Conservation (phyloP, 75 land plant species). For the Sequoiadendron giganteum region DNA sequence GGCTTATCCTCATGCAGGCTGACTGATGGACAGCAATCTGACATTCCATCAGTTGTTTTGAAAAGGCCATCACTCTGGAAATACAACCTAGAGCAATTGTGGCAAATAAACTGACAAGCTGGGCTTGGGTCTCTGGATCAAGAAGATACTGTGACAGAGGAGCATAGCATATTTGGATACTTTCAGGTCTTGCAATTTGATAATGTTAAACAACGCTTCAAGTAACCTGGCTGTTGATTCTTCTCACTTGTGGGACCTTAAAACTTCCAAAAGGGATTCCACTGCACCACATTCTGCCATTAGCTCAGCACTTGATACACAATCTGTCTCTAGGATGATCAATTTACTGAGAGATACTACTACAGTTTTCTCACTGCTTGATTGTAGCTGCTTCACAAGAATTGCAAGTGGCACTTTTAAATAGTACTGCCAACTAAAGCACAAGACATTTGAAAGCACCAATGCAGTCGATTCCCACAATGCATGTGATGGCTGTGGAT, state of each 20-base stretch:
- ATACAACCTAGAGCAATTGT: constrained; percentile 88
- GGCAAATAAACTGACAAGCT: constrained; percentile 73
- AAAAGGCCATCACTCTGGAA: constrained; percentile 77
- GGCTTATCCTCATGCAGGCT: constrained; percentile 89
- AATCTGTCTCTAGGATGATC: constrained; percentile 62
- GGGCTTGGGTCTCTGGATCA: constrained; percentile 77
- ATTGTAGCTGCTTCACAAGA: constrained; percentile 73
- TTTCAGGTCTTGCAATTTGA: constrained; percentile 75
- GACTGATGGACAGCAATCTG: constrained; percentile 81
- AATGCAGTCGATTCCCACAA: constrained; percentile 91
- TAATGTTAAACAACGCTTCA: constrained; percentile 85
- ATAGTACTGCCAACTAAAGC: constrained; percentile 58
- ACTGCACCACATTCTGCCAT: constrained; percentile 91
- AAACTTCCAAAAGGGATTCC: constrained; percentile 77
- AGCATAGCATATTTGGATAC: constrained; percentile 76
- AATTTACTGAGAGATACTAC: constrained; percentile 73
- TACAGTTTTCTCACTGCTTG: constrained; percentile 63
- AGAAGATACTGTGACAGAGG: constrained; percentile 83
- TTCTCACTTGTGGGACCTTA: constrained; percentile 87
- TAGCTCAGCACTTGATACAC: constrained; percentile 66
- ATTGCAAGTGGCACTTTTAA: constrained; percentile 76
- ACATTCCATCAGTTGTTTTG: no score
- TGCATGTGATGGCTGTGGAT: constrained; percentile 78
- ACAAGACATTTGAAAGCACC: constrained; percentile 76
- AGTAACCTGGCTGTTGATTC: constrained; percentile 79